A percentile compares a stretch with the other conserved stretches of the same genome.
Conservation (phyloP, 1,284 basidiomycete genomes). For the Naganishia albida region DNA sequence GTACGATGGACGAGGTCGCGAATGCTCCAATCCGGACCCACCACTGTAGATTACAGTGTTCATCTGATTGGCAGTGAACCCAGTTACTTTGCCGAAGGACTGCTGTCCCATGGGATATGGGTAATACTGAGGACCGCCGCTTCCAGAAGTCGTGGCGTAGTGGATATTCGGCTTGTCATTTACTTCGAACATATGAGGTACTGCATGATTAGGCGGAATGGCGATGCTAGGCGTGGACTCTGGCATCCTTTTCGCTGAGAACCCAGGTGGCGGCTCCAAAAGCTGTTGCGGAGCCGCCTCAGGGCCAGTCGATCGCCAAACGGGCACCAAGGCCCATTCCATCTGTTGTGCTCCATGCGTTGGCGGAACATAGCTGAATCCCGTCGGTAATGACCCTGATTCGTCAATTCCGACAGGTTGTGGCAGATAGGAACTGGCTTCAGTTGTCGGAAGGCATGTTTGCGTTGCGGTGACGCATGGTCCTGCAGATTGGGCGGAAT, state of each 20-base stretch:
- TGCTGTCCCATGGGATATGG: neutral
- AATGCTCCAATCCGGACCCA: too few relatives aligned
- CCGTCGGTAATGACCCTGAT: neutral
- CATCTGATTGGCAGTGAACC: too few relatives aligned
- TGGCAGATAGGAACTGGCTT: neutral
- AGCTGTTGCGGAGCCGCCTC: neutral
- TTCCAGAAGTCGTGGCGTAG: neutral
- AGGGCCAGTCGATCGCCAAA: neutral
- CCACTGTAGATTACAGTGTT: too few relatives aligned
- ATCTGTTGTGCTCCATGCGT: neutral
- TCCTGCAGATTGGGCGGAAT: too few relatives aligned
- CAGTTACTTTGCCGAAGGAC: neutral
- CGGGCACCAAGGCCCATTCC: constrained; percentile 18
- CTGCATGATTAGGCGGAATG: neutral
- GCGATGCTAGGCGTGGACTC: constrained; percentile 4
- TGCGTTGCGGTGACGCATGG: too few relatives aligned
- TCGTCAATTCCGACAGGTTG: neutral
- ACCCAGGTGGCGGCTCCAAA: neutral
- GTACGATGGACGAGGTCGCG: neutral
- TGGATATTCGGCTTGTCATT: too few relatives aligned
- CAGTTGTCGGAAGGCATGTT: neutral
- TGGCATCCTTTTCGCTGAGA: constrained; percentile 2
- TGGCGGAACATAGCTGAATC: constrained; percentile 5
- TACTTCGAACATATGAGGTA: too few relatives aligned
- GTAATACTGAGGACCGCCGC: neutral